A percentile compares a stretch with the other conserved stretches of the same genome.
phyloP scores from a whole-genome alignment of 2,329 filamentous ascomycete species.

The Aspergillus aculeatinus region DNA sequence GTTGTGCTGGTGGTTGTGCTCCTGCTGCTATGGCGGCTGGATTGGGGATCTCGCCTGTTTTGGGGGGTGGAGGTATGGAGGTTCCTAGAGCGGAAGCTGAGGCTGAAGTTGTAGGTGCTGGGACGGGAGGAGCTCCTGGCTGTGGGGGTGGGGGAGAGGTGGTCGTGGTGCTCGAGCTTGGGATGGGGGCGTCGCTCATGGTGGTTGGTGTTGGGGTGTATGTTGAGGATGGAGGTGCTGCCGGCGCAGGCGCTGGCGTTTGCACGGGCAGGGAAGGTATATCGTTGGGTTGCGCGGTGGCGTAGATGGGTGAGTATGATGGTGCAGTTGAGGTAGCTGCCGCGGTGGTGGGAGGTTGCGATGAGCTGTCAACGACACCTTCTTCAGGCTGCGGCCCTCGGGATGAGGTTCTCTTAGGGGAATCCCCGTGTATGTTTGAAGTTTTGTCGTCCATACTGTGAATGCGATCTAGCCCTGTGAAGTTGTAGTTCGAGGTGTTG shows the following conservation, averaged over 20 bases:
- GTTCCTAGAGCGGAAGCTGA: background rate
- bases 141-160: conserved; percentile 42
- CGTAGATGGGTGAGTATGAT: conserved; percentile 34
- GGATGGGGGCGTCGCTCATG: background rate
- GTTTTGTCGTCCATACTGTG: background rate
- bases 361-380: background rate
- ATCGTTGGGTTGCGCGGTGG: conserved; percentile 20
- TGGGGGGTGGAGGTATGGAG: conserved; percentile 20
- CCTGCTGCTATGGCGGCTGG: conserved; percentile 24
- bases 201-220: conserved; percentile 26
- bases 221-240: background rate
- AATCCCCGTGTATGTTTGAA: background rate
- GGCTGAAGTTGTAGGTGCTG: conserved; percentile 5
- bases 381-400: background rate
- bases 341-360: conserved; percentile 3
- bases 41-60: conserved; percentile 21
- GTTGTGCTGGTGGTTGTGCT: conserved; percentile 6
- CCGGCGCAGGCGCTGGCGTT: conserved; percentile 20
- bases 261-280: conserved; percentile 14
- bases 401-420: background rate
- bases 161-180: conserved; percentile 21
- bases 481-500: no score
- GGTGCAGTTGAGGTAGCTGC: conserved; percentile 28
- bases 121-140: conserved; percentile 32
- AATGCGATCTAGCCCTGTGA: no score